These are phyloP conservation scores for Penicillium janthinellum DNA, from an alignment of 2,329 filamentous ascomycete species.

Conservation along the genomic window DNA sequence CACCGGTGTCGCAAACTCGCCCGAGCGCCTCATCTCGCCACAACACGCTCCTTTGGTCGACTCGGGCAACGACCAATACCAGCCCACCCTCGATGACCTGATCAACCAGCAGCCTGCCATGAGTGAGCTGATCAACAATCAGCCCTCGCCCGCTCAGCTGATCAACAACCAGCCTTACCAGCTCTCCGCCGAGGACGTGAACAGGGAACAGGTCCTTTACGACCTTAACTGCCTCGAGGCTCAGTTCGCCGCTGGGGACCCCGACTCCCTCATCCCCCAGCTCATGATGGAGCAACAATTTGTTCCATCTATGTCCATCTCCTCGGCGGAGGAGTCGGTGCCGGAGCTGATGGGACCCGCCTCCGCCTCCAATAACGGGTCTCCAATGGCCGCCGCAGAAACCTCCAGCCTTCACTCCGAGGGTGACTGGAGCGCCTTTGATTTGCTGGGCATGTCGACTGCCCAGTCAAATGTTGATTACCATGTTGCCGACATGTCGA, in stretches of 20 bases:
- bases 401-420: slow-evolving; percentile 25
- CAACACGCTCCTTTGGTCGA: background rate
- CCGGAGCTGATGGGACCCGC: slow-evolving; percentile 24
- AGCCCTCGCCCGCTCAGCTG: too few species aligned
- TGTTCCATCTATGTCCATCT: slow-evolving; percentile 28
- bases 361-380: slow-evolving; percentile 24
- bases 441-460: too few species aligned
- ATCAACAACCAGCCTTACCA: background rate
- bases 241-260: slow-evolving; percentile 32
- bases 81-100: too few species aligned
- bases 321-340: slow-evolving; percentile 22
- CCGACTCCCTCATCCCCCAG: slow-evolving; percentile 29
- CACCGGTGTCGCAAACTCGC: background rate
- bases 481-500: too few species aligned
- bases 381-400: slow-evolving; percentile 26
- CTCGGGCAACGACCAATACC: background rate
- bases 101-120: too few species aligned
- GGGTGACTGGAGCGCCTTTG: slow-evolving; percentile 25
- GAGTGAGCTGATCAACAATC: too few species aligned
- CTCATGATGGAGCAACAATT: slow-evolving; percentile 30
- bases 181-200: background rate
- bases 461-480: too few species aligned
- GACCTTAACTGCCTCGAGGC: slow-evolving; percentile 27
- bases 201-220: slow-evolving; percentile 23
- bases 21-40: background rate